Percentiles rank a stretch among this genome's conserved stretches.
Conservation (phyloP, 306 rosid species). For the Rubus parviflorus region DNA sequence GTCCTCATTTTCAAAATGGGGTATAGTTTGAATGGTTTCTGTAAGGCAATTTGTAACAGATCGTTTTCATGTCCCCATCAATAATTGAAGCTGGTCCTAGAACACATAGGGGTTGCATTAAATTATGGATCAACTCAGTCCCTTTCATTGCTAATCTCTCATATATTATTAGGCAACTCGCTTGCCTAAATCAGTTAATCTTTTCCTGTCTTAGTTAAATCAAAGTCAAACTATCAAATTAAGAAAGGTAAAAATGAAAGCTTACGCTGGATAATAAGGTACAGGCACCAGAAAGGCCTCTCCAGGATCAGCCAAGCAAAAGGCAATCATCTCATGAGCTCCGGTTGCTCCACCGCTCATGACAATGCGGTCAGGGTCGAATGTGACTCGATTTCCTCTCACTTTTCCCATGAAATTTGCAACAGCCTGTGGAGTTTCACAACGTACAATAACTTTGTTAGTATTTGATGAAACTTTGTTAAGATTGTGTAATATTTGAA, state of each 20-base stretch:
- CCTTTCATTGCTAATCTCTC: neutral
- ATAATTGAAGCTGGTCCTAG: neutral
- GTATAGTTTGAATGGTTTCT: neutral
- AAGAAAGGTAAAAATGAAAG: neutral
- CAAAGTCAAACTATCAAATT: neutral
- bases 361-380: slow-evolving; percentile 71
- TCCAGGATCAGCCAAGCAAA: slow-evolving; percentile 81
- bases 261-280: slow-evolving; percentile 83
- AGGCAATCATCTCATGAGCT: slow-evolving; percentile 70
- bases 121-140: neutral
- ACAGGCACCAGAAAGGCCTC: slow-evolving; percentile 84
- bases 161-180: neutral
- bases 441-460: neutral
- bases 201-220: neutral
- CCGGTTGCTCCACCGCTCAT: slow-evolving; percentile 97
- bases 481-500: neutral
- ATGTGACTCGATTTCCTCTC: slow-evolving; percentile 66
- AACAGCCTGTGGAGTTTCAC: slow-evolving; percentile 52
- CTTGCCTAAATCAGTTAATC: neutral
- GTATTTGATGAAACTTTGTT: neutral
- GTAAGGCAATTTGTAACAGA: neutral
- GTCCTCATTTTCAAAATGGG: neutral
- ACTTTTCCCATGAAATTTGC: slow-evolving; percentile 73
- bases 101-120: neutral
- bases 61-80: slow-evolving; percentile 14